A percentile compares a stretch with the other conserved stretches of the same genome.
phyloP scores from a whole-genome alignment of 257 asterid genomes.

The Dorcoceras hygrometricum region DNA sequence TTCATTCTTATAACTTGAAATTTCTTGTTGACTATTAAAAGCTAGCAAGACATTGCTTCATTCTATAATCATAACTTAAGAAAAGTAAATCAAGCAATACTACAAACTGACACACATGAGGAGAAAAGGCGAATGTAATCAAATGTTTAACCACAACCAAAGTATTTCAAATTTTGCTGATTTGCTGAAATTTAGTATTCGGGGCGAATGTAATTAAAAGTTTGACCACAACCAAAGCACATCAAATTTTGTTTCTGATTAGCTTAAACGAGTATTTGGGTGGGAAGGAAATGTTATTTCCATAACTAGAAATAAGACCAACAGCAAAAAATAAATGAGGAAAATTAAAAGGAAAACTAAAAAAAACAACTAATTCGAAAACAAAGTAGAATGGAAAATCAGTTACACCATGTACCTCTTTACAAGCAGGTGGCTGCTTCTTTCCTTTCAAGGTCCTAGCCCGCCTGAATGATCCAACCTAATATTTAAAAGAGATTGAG shows the following conservation, averaged over 20 bases:
- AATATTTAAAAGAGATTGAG: constrained; percentile 22
- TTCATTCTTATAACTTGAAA: constrained; percentile 2
- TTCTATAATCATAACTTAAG: neutral
- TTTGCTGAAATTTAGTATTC: neutral
- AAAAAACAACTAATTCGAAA: neutral
- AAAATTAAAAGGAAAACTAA: neutral
- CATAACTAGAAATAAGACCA: neutral
- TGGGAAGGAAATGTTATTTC: neutral
- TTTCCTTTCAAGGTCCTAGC: constrained; percentile 66
- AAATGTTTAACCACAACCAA: constrained; percentile 8
- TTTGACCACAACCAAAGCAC: no score
- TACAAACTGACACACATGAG: constrained; percentile 12
- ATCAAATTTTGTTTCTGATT: no score
- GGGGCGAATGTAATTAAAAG: no score
- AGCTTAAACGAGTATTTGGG: neutral
- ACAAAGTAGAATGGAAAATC: constrained; percentile 5
- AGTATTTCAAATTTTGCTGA: neutral
- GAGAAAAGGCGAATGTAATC: neutral
- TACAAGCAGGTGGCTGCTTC: constrained; percentile 58
- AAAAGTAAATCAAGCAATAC: neutral
- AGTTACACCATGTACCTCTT: constrained; percentile 53
- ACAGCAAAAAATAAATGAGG: constrained; percentile 7
- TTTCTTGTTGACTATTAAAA: neutral
- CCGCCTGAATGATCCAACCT: constrained; percentile 78
- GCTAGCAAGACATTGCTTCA: constrained; percentile 5